These are phyloP conservation scores for Hylodesmum podocarpum DNA, from an alignment of 306 rosid species.

Conservation along the genomic window DNA sequence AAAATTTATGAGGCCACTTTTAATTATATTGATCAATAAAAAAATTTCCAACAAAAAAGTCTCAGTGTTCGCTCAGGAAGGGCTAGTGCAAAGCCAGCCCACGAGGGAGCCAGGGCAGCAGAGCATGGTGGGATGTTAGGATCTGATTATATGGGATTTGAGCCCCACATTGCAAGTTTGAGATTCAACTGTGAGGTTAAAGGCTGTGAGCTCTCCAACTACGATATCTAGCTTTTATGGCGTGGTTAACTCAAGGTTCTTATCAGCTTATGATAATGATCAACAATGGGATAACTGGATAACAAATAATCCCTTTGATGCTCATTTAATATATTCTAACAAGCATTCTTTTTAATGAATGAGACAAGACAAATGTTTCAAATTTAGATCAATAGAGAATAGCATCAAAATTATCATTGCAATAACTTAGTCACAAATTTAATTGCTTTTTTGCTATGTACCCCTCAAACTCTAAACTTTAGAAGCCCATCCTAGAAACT, in stretches of 20 bases:
- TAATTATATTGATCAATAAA: neutral
- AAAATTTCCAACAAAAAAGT: neutral
- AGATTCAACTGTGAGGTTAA: no score
- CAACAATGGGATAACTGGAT: neutral
- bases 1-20: neutral
- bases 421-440: neutral
- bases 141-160: no score
- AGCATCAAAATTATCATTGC: slow-evolving; percentile 10
- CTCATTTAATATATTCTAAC: neutral
- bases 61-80: no score
- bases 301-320: neutral
- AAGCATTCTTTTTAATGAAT: neutral
- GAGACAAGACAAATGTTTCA: neutral
- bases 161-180: no score
- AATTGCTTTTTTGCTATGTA: neutral
- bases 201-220: no score
- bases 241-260: no score
- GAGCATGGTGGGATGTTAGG: no score
- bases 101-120: no score
- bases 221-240: no score
- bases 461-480: neutral
- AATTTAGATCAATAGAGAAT: neutral
- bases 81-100: no score
- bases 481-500: neutral
- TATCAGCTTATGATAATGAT: neutral